Conservation (phyloP, 768 basidiomycete species). For the Calocera cornea region DNA sequence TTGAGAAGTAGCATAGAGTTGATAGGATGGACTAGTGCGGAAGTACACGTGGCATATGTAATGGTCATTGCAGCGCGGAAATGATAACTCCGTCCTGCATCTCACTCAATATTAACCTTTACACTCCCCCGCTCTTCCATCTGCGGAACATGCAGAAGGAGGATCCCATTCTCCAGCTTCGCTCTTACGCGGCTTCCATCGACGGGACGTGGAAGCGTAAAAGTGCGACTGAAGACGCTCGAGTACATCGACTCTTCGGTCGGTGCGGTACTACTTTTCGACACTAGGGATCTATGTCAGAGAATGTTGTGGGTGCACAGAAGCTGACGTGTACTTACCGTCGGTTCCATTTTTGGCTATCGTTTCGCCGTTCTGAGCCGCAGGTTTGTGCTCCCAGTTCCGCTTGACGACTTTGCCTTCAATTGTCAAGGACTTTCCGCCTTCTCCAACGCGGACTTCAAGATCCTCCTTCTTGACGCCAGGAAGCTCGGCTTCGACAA, state of each 20-base stretch:
- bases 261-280: constrained; percentile 27
- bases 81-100: not conserved
- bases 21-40: no score
- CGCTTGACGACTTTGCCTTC: constrained; percentile 42
- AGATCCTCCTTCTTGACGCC: constrained; percentile 68
- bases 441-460: constrained; percentile 54
- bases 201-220: constrained; percentile 54
- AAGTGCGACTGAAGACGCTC: constrained; percentile 46
- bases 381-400: constrained; percentile 10
- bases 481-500: constrained; percentile 65
- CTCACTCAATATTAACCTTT: constrained; percentile 32
- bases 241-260: constrained; percentile 18
- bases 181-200: constrained; percentile 46
- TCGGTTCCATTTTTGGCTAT: constrained; percentile 16
- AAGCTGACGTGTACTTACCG: constrained; percentile 13
- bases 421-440: constrained; percentile 56
- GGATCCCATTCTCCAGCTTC: constrained; percentile 53
- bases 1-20: not conserved
- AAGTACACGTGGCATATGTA: not conserved
- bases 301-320: not conserved
- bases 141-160: constrained; percentile 48
- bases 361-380: constrained; percentile 14
- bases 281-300: constrained; percentile 3
- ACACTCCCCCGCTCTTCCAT: constrained; percentile 46
- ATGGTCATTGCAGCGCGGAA: not conserved